Percentiles rank a stretch among this genome's conserved stretches.
Evolutionary conservation across 192 early-diverging fungal species (phyloP).

Genomic region (Coemansia sp.): DNA sequence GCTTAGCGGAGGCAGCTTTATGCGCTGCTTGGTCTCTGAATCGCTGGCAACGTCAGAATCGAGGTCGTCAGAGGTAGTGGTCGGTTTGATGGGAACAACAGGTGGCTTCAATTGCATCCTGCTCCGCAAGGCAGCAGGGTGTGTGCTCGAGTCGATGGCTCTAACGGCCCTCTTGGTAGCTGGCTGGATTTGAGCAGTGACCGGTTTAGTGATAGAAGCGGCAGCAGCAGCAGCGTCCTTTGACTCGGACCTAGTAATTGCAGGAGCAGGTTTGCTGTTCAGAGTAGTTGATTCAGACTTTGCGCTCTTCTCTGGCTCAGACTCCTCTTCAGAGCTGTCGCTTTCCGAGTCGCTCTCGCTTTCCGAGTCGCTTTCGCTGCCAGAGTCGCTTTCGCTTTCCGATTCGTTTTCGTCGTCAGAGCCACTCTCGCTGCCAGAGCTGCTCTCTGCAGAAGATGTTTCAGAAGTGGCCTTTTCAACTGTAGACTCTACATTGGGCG

Average conservation of each 20-base stretch:
- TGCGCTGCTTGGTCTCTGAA: slow-evolving; percentile 7
- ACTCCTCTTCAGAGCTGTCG: slow-evolving; percentile 12
- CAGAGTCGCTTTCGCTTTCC: slow-evolving; percentile 1
- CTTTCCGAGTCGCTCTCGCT: slow-evolving; percentile 11
- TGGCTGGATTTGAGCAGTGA: neutral
- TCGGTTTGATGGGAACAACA: neutral
- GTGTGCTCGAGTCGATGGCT: neutral
- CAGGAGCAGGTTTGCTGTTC: neutral
- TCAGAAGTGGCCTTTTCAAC: too few species aligned
- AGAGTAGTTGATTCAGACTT: neutral
- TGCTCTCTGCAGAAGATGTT: too few species aligned
- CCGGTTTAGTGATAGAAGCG: neutral
- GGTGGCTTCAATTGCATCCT: slow-evolving; percentile 22
- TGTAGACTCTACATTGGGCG: too few species aligned
- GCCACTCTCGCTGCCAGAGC: too few species aligned
- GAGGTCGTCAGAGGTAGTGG: slow-evolving; percentile 11
- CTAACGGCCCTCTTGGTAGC: neutral
- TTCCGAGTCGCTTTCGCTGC: neutral
- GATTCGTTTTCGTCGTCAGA: neutral
- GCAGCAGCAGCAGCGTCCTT: neutral
- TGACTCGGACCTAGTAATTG: neutral
- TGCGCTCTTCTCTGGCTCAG: neutral
- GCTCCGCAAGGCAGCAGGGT: slow-evolving; percentile 4
- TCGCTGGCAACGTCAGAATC: slow-evolving; percentile 12
- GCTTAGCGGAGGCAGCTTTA: slow-evolving; percentile 26